Percentiles rank a stretch among this genome's conserved stretches.
phyloP scores from a whole-genome alignment of 2,329 filamentous ascomycete genomes.

The Xenoacremonium recifei region DNA sequence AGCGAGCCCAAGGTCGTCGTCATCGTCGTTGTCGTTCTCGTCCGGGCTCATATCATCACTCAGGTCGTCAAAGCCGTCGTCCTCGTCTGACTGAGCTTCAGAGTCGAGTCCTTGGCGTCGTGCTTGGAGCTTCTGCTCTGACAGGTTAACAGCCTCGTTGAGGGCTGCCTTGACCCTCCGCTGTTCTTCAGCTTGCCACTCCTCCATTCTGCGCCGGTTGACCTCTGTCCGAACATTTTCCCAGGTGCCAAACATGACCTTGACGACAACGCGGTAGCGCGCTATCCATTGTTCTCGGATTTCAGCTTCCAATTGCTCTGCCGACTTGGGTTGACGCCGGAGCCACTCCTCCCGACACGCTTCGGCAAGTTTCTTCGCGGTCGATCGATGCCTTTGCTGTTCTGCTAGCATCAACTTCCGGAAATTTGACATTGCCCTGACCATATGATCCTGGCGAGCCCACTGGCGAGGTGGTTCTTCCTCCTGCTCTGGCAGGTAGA shows the following conservation, averaged over 20 bases:
- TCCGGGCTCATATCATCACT: conserved; percentile 44
- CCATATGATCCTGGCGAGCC: conserved; percentile 82
- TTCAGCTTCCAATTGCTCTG: conserved; percentile 80
- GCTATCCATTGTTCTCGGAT: conserved; percentile 64
- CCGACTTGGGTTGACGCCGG: conserved; percentile 68
- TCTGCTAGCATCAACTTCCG: conserved; percentile 77
- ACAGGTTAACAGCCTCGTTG: conserved; percentile 71
- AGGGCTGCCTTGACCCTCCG: conserved; percentile 65
- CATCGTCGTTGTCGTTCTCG: conserved; percentile 32
- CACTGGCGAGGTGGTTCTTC: conserved; percentile 78
- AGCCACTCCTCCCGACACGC: conserved; percentile 76
- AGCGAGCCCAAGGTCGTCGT: conserved; percentile 32
- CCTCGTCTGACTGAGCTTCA: conserved; percentile 46
- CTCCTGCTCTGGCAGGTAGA: conserved; percentile 69
- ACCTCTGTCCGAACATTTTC: conserved; percentile 63
- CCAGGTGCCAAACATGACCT: conserved; percentile 55
- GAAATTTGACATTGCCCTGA: conserved; percentile 77
- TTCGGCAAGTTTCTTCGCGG: conserved; percentile 76
- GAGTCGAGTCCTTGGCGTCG: conserved; percentile 55
- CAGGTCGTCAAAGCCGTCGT: conserved; percentile 44
- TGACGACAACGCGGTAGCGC: conserved; percentile 71
- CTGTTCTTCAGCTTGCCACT: conserved; percentile 66
- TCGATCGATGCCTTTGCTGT: conserved; percentile 71
- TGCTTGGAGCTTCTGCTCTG: conserved; percentile 66
- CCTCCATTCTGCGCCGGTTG: conserved; percentile 56